A percentile compares a stretch with the other conserved stretches of the same genome.
phyloP scores from a whole-genome alignment of 805 yeast species.

The Candida jianshihensis region DNA sequence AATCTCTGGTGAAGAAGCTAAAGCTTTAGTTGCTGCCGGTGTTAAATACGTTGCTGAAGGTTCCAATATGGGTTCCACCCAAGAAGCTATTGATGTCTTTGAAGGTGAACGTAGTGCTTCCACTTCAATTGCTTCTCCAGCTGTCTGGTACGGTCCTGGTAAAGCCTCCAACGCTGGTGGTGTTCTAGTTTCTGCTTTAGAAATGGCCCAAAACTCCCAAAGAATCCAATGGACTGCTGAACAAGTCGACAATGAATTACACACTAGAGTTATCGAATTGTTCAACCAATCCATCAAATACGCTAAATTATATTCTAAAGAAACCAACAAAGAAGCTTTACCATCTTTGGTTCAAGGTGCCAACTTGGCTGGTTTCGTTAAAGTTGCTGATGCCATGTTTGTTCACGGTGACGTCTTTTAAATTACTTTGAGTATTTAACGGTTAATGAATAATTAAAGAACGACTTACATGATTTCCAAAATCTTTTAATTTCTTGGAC shows the following conservation, averaged over 20 bases:
- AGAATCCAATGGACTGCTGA: conserved; percentile 87
- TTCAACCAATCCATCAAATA: conserved; percentile 90
- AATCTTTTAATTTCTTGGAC: no score
- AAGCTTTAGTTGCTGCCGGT: conserved; percentile 88
- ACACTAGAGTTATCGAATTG: conserved; percentile 88
- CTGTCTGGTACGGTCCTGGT: conserved; percentile 98
- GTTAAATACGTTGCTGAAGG: conserved; percentile 95
- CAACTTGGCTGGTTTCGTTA: conserved; percentile 96
- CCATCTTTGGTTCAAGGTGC: conserved; percentile 99
- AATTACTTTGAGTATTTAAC: conserved; percentile 5
- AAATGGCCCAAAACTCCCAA: conserved; percentile 99
- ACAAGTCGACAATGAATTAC: conserved; percentile 86
- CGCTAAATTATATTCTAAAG: conserved; percentile 73
- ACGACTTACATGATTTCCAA: no score
- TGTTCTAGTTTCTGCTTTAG: conserved; percentile 97
- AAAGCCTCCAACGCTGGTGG: conserved; percentile 99
- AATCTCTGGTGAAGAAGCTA: conserved; percentile 94
- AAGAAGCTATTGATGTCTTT: conserved; percentile 92
- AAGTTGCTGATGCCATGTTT: conserved; percentile 98
- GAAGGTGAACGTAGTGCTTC: conserved; percentile 66
- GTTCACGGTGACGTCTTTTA: conserved; percentile 80
- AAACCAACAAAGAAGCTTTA: conserved; percentile 53
- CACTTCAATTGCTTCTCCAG: conserved; percentile 33
- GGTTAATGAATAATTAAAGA: no score
- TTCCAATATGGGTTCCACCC: conserved; percentile 98